Evolutionary conservation across 495 filamentous ascomycete species (phyloP), one percentile per base, ranked within the genome.

Genomic region (Lophium mytilinum): DNA sequence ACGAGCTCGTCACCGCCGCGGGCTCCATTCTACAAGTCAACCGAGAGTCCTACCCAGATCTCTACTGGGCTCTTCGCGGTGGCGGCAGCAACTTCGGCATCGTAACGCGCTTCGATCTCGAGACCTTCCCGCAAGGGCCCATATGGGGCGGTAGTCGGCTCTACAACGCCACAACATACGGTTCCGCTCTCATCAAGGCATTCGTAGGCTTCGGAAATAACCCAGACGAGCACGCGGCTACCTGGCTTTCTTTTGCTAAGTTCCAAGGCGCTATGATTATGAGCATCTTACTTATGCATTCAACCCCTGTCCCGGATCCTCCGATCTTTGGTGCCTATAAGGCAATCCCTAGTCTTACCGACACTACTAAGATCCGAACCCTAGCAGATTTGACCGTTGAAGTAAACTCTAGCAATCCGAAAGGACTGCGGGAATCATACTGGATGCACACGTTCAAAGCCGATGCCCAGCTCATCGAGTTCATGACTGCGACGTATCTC

Each of bases 1-100:
- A 73, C 33, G 78, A 84, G 69, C 76, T 86, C 7, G 81, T 84
- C 5, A 78, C 81, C 9, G 76, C 74, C 1, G 70, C 60, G 21
- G 76, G 75, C n/a, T 18, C 55, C 4, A 75, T 80, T 42, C 36
- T 74, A 35, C 68, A 70, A n/a, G 74, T 71, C 4, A 75, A 71
- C 43, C 55, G 63, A 8, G 64, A 52, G 0, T 65, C 67, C 5
- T 54, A 74, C 43, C 47, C 78, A 18, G 76, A 80, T 43, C 66
- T 81, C 6, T 80, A 70, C 62, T 75, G 69, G 65, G 77, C 77
- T 37, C 70, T 81, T 21, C 61, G 67, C 46, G 72, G 72, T 19
- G 72, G 69, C 12, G 68, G 66, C 17, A 67, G 63, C 49, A 79
- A 60, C 43, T 55, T 54, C 40, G 57, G 57, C 19, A 41, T 60